These are phyloP conservation scores for Taphrina communis DNA, from an alignment of 1,139 yeast species.

Conservation along the genomic window DNA sequence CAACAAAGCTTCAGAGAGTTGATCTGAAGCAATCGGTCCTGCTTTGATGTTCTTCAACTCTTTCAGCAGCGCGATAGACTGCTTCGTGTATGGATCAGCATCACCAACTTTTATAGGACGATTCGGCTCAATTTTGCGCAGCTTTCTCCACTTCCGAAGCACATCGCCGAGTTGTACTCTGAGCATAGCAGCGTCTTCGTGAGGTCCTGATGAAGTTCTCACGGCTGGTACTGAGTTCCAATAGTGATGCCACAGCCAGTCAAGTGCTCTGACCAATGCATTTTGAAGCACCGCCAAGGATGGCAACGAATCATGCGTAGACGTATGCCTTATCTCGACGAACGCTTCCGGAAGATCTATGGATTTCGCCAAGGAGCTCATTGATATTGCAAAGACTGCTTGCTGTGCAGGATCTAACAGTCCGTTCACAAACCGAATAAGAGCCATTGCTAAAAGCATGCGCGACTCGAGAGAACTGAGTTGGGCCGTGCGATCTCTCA, in stretches of 20 bases:
- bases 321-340: slow-evolving; percentile 88
- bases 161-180: slow-evolving; percentile 3
- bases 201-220: background rate
- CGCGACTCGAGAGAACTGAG: slow-evolving; percentile 50
- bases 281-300: slow-evolving; percentile 67
- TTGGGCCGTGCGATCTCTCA: slow-evolving; percentile 49
- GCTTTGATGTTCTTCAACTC: slow-evolving; percentile 9
- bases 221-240: slow-evolving; percentile 59
- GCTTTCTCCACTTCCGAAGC: slow-evolving; percentile 28
- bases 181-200: slow-evolving; percentile 5
- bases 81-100: slow-evolving; percentile 12
- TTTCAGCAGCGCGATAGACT: slow-evolving; percentile 23
- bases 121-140: slow-evolving; percentile 19
- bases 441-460: slow-evolving; percentile 72
- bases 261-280: slow-evolving; percentile 65
- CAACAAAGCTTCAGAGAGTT: slow-evolving; percentile 7
- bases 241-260: slow-evolving; percentile 76
- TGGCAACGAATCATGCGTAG: slow-evolving; percentile 79
- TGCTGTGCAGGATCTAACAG: slow-evolving; percentile 85
- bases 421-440: slow-evolving; percentile 89
- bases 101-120: slow-evolving; percentile 23
- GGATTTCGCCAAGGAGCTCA: slow-evolving; percentile 72
- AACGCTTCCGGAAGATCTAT: slow-evolving; percentile 77
- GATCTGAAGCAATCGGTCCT: background rate
- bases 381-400: slow-evolving; percentile 76